phyloP scores from a whole-genome alignment of 139 green algal genomes.

The Pleodorina starrii region DNA sequence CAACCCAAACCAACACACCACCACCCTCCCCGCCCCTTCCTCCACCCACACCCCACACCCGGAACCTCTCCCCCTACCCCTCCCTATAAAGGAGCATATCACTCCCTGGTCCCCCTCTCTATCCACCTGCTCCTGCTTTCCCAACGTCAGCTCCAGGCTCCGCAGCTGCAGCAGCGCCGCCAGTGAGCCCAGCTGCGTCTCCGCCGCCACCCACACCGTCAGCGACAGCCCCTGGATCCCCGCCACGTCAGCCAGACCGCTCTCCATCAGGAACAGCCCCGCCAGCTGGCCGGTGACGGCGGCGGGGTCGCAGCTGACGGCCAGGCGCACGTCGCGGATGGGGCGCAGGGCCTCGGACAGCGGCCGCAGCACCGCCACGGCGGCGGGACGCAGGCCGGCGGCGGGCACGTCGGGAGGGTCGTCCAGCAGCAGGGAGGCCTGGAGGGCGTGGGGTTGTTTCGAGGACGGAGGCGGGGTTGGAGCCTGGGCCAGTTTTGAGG shows the following conservation, averaged over 20 bases:
- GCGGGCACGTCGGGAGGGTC: slow-evolving; percentile 29
- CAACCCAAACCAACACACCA: too few species aligned
- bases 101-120: background rate
- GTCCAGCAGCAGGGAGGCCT: slow-evolving; percentile 13
- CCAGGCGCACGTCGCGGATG: background rate
- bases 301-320: slow-evolving; percentile 27
- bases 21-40: too few species aligned
- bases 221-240: slow-evolving; percentile 12
- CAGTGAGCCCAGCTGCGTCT: slow-evolving; percentile 38
- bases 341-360: background rate
- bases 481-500: too few species aligned
- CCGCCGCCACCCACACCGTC: slow-evolving; percentile 42
- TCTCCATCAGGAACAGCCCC: slow-evolving; percentile 27
- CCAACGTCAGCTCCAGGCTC: slow-evolving; percentile 42
- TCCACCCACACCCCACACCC: too few species aligned
- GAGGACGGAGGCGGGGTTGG: too few species aligned
- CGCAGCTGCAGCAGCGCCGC: slow-evolving; percentile 31
- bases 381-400: slow-evolving; percentile 17
- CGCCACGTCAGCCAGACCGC: background rate
- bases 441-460: too few species aligned
- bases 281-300: slow-evolving; percentile 42
- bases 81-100: too few species aligned
- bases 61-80: too few species aligned
- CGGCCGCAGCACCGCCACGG: slow-evolving; percentile 16
- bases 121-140: slow-evolving; percentile 43